These are phyloP conservation scores for Kluyveromyces starmeri DNA, from an alignment of 805 yeast genomes.

Conservation along the genomic window DNA sequence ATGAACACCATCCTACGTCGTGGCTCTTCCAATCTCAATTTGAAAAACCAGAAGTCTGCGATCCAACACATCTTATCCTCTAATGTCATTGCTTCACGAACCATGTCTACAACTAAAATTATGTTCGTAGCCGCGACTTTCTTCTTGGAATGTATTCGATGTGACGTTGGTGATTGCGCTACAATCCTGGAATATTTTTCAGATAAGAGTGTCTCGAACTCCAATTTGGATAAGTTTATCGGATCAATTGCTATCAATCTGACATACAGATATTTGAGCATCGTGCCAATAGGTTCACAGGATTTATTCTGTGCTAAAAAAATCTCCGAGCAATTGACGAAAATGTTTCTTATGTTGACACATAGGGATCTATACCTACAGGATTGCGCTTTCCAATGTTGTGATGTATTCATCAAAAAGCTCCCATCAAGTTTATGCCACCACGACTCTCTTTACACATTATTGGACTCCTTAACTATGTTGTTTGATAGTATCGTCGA, in stretches of 20 bases:
- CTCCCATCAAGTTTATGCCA: constrained; percentile 78
- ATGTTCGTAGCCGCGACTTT: constrained; percentile 83
- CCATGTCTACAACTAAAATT: constrained; percentile 61
- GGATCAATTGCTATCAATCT: constrained; percentile 55
- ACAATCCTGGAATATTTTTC: constrained; percentile 70
- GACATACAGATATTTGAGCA: constrained; percentile 45
- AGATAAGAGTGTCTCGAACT: constrained; percentile 70
- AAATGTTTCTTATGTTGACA: constrained; percentile 61
- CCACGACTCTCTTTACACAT: constrained; percentile 58
- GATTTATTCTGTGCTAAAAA: constrained; percentile 47
- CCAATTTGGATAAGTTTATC: constrained; percentile 60
- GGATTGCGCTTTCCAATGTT: constrained; percentile 68
- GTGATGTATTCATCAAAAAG: constrained; percentile 53
- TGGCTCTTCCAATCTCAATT: constrained; percentile 76
- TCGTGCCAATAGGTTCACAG: constrained; percentile 45
- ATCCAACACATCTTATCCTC: constrained; percentile 32
- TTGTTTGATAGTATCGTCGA: constrained; percentile 75
- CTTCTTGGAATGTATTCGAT: constrained; percentile 70
- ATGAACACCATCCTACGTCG: constrained; percentile 84
- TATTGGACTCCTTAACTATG: constrained; percentile 71
- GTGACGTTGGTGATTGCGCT: constrained; percentile 72
- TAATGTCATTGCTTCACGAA: constrained; percentile 43
- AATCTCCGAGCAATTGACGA: constrained; percentile 61
- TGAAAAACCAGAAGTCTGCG: constrained; percentile 62
- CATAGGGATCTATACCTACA: constrained; percentile 71